These are phyloP conservation scores for Pseudophaeomoniella oleicola DNA, from an alignment of 2,329 filamentous ascomycete species.

Conservation along the genomic window DNA sequence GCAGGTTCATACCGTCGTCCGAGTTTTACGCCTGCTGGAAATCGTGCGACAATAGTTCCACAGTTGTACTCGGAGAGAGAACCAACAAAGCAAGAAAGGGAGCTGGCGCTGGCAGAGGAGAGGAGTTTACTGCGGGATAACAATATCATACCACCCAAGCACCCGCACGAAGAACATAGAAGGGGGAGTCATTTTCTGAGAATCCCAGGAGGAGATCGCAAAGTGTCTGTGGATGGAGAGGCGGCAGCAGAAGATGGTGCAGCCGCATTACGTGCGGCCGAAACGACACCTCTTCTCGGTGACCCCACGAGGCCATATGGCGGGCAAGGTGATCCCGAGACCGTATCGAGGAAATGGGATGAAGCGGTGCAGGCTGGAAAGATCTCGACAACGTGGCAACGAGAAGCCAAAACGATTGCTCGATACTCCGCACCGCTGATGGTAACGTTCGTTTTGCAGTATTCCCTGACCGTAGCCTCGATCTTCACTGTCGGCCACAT, in stretches of 20 bases:
- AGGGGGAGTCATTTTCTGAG: constrained; percentile 6
- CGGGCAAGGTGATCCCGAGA: constrained; percentile 35
- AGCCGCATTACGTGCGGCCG: constrained; percentile 16
- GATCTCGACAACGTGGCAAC: constrained; percentile 81
- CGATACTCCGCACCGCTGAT: constrained; percentile 58
- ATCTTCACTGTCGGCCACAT: constrained; percentile 66
- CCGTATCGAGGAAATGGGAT: constrained; percentile 64
- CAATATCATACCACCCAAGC: constrained; percentile 39
- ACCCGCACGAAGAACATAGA: constrained; percentile 17
- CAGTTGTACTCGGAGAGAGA: constrained; percentile 9
- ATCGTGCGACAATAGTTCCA: constrained; percentile 54
- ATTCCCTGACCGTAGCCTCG: constrained; percentile 69
- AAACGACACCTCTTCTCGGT: constrained; percentile 34
- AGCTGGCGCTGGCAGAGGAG: constrained; percentile 41
- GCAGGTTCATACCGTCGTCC: constrained; percentile 60
- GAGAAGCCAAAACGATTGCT: constrained; percentile 69
- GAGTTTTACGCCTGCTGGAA: constrained; percentile 58
- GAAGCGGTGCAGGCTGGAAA: constrained; percentile 67
- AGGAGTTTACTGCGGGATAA: constrained; percentile 45
- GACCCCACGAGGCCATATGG: constrained; percentile 26
- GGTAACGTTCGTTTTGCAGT: constrained; percentile 63
- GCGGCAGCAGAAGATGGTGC: constrained; percentile 5
- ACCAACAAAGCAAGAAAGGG: constrained; percentile 37
- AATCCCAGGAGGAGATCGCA: constrained; percentile 8
- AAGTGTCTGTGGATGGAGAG: constrained; percentile 13